Base-by-base conservation (phyloP, 768 basidiomycete species). In the Crepidotus variabilis region DNA sequence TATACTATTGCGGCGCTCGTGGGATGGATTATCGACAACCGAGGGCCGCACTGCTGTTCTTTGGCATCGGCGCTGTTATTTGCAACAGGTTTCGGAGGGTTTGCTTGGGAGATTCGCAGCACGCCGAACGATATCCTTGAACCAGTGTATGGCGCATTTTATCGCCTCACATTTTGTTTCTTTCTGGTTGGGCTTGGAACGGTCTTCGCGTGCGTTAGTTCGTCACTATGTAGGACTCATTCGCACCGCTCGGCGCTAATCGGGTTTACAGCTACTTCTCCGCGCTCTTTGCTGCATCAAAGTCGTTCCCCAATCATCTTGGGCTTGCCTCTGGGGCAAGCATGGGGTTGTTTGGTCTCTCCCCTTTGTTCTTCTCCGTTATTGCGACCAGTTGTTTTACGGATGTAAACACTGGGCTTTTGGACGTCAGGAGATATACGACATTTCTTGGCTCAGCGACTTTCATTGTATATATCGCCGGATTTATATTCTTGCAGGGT, bases 291-390 rank as follows among this genome's bases (percentile, higher is more conserved):
- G 78, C 88, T 9, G 89, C 90, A 0, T 86, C 88, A 2, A 85
- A 83, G 69, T 76, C 73, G 45, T 92, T 92, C 58, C 85, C 88
- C 6, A 65, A 72, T 4, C 81, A 86, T 60, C 80, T 82, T 47
- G 88, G 88, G 18, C 68, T 85, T 22, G 83, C 88, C 10, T 78
- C 87, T 0, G 91, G 88, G 3, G 70, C 75, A 9, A 86, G 79
- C 64, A 84, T 85, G 77, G 82, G 88, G 2, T 71, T 91, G 21
- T 92, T 91, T 63, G 89, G 91, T n/a, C 77, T 92, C 33, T 93
- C 91, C 0, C 91, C 91, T 0, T 73, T 92, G 20, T 82, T 89
- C 61, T 77, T 92, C 6, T 86, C 90, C 20, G 56, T 79, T 21
- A 57, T 91, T 35, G 89, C 87, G 2, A 82, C 86, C 3, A 72